phyloP scores from a whole-genome alignment of 305 asterid species.

The Fraxinus latifolia region DNA sequence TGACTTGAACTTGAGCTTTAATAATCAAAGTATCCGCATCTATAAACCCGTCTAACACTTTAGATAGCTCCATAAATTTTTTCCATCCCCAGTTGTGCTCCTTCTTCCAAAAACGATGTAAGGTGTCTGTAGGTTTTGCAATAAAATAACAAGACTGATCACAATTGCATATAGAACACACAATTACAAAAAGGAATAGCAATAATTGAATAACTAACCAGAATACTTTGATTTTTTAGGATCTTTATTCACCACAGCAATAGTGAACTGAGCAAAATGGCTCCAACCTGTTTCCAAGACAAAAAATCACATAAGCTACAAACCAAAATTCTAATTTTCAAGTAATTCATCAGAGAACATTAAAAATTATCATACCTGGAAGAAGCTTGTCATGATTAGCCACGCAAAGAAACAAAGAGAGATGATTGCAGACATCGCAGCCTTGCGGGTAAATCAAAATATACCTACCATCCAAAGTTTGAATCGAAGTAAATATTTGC shows the following conservation, averaged over 20 bases:
- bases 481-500: background rate
- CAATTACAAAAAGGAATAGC: background rate
- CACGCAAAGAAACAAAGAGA: conserved; percentile 91
- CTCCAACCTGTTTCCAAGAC: conserved; percentile 70
- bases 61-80: conserved; percentile 97
- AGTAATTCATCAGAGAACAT: background rate
- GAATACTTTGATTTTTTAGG: conserved; percentile 94
- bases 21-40: conserved; percentile 79
- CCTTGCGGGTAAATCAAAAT: conserved; percentile 62
- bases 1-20: conserved; percentile 96
- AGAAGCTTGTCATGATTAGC: conserved; percentile 75
- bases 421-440: conserved; percentile 55
- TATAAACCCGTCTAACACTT: conserved; percentile 79
- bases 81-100: conserved; percentile 99
- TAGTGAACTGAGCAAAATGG: conserved; percentile 95
- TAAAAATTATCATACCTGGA: conserved; percentile 57
- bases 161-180: background rate
- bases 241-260: conserved; percentile 94
- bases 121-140: conserved; percentile 59
- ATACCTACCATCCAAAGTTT: conserved; percentile 59
- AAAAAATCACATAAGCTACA: conserved; percentile 14
- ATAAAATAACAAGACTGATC: conserved; percentile 7
- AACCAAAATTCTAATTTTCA: conserved; percentile 1
- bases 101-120: conserved; percentile 94
- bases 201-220: conserved; percentile 37